Conservation (phyloP, 2,329 filamentous ascomycete species). For the Trichothecium roseum region DNA sequence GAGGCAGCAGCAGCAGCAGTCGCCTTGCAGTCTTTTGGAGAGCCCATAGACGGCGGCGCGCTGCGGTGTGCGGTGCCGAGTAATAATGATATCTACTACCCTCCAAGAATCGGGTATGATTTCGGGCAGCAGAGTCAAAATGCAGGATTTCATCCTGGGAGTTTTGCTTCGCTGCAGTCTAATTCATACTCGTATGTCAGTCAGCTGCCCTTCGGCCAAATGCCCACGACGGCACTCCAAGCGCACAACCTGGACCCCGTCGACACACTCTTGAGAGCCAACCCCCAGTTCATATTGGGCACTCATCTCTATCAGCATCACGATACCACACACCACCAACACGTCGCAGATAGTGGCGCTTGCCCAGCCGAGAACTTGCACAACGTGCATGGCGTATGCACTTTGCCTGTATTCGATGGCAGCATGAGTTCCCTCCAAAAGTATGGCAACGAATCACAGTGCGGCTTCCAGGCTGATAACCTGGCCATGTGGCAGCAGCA, state of each 20-base stretch:
- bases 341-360: slow-evolving; percentile 10
- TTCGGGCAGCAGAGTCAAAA: too few species aligned
- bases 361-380: slow-evolving; percentile 17
- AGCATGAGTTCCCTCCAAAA: background rate
- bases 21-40: slow-evolving; percentile 19
- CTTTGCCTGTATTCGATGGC: slow-evolving; percentile 12
- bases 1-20: slow-evolving; percentile 14
- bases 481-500: slow-evolving; percentile 16
- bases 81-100: too few species aligned
- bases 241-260: too few species aligned
- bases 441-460: slow-evolving; percentile 7
- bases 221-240: too few species aligned
- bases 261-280: too few species aligned
- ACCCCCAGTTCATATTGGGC: slow-evolving; percentile 7
- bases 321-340: slow-evolving; percentile 11
- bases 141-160: too few species aligned
- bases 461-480: slow-evolving; percentile 17
- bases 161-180: too few species aligned
- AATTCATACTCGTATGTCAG: too few species aligned
- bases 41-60: too few species aligned
- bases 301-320: slow-evolving; percentile 20
- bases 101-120: too few species aligned
- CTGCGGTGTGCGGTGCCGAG: too few species aligned
- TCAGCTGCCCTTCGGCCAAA: too few species aligned
- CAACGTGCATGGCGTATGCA: slow-evolving; percentile 14